Percentiles rank a stretch among this genome's conserved stretches.
Evolutionary conservation across 257 asterid genomes (phyloP).

Genomic region (Ehretia macrophylla): DNA sequence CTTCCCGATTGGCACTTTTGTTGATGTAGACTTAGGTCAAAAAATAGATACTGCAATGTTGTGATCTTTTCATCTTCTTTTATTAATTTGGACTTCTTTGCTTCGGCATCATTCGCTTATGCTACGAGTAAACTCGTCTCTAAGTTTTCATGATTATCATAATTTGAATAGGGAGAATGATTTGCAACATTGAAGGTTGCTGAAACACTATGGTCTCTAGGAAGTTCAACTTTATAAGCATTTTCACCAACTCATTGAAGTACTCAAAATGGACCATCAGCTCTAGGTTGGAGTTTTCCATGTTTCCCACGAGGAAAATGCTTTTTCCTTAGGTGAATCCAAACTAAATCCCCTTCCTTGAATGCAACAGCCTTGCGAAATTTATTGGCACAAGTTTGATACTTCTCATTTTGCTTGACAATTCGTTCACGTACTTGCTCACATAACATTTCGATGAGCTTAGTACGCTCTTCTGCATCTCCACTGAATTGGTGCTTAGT

Average conservation of each 20-base stretch:
- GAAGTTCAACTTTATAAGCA: background rate
- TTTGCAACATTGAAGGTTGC: background rate
- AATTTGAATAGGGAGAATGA: background rate
- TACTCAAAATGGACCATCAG: background rate
- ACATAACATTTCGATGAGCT: background rate
- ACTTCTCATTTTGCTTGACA: background rate
- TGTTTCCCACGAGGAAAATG: background rate
- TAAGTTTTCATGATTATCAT: background rate
- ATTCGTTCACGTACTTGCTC: background rate
- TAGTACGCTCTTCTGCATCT: background rate
- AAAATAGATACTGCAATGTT: too few species aligned
- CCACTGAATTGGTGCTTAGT: background rate
- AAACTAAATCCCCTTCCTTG: slow-evolving; percentile 2
- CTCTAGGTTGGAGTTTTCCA: background rate
- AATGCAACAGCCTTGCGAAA: background rate
- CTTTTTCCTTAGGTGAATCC: background rate
- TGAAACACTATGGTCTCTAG: background rate
- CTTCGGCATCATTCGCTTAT: too few species aligned
- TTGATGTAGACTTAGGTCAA: too few species aligned
- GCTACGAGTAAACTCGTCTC: background rate
- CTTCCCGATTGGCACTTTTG: too few species aligned
- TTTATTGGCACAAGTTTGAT: background rate
- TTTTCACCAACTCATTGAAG: background rate
- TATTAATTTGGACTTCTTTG: too few species aligned
- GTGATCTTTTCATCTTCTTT: too few species aligned